Percentiles rank a stretch among this genome's conserved stretches.
phyloP scores from a whole-genome alignment of 768 basidiomycete species.

The Lactifluus pinguis region DNA sequence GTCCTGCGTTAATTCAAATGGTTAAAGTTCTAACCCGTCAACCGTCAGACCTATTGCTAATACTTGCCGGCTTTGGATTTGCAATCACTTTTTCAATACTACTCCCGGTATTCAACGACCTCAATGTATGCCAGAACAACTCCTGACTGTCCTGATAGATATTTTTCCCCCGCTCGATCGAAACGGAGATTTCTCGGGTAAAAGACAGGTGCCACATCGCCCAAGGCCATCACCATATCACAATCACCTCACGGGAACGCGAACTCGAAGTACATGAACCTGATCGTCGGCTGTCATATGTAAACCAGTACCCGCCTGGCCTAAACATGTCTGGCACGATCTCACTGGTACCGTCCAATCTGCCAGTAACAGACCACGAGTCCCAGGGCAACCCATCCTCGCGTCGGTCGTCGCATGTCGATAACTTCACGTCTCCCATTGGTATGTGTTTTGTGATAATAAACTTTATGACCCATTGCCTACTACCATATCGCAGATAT shows the following conservation, averaged over 20 bases:
- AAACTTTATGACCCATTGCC: not conserved
- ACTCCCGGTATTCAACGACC: not conserved
- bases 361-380: not conserved
- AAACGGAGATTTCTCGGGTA: slow-evolving; percentile 44
- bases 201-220: slow-evolving; percentile 24
- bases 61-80: not conserved
- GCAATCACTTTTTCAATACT: not conserved
- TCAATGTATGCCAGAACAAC: not conserved
- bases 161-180: slow-evolving; percentile 75
- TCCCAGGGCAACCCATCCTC: not conserved
- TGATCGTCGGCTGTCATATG: not conserved
- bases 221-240: not conserved
- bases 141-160: slow-evolving; percentile 40
- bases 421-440: not conserved
- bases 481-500: not conserved
- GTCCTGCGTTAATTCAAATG: not conserved
- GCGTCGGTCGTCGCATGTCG: not conserved
- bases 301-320: not conserved
- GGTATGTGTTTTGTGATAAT: not conserved
- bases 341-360: not conserved
- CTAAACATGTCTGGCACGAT: not conserved
- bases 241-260: not conserved
- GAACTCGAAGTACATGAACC: not conserved
- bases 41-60: not conserved
- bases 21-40: not conserved